A percentile compares a stretch with the other conserved stretches of the same genome.
Conservation (phyloP, 1,284 basidiomycete species). For the Cryptococcus sp. region DNA sequence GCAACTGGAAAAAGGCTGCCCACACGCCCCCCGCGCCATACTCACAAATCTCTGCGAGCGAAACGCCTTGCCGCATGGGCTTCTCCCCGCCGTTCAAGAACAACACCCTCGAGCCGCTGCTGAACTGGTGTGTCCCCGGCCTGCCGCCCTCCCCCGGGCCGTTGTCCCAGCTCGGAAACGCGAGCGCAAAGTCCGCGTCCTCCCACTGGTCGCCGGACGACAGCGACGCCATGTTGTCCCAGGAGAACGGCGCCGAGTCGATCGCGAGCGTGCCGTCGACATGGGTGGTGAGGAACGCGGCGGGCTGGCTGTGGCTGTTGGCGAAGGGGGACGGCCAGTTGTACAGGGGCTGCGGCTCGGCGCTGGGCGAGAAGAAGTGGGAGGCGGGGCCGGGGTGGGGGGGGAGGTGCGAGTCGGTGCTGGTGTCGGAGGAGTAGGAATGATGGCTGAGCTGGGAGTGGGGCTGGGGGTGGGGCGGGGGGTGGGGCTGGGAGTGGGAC, state of each 20-base stretch:
- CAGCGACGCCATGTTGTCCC: constrained; percentile 6
- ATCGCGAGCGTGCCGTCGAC: constrained; percentile 18
- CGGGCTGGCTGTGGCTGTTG: constrained; percentile 1
- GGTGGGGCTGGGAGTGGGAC: too few relatives aligned
- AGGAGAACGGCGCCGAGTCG: constrained; percentile 10
- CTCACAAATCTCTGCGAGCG: constrained; percentile 29
- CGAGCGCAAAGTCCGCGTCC: constrained; percentile 10
- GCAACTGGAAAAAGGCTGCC: neutral
- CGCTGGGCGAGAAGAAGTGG: neutral
- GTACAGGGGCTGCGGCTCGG: constrained; percentile 6
- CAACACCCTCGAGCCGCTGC: constrained; percentile 14
- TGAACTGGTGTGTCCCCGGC: constrained; percentile 2
- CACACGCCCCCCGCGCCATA: neutral
- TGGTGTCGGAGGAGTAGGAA: neutral
- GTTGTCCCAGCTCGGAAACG: neutral
- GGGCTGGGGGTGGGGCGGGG: too few relatives aligned
- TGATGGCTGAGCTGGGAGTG: too few relatives aligned
- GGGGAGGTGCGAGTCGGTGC: neutral
- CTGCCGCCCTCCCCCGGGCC: neutral
- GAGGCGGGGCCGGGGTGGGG: neutral
- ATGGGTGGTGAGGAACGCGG: constrained; percentile 15
- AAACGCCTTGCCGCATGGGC: constrained; percentile 29
- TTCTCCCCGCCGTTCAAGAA: constrained; percentile 19
- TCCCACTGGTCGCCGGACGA: constrained; percentile 18
- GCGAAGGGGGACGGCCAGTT: neutral